phyloP scores from a whole-genome alignment of 2,329 filamentous ascomycete species.

The Erysiphe pulchra region DNA sequence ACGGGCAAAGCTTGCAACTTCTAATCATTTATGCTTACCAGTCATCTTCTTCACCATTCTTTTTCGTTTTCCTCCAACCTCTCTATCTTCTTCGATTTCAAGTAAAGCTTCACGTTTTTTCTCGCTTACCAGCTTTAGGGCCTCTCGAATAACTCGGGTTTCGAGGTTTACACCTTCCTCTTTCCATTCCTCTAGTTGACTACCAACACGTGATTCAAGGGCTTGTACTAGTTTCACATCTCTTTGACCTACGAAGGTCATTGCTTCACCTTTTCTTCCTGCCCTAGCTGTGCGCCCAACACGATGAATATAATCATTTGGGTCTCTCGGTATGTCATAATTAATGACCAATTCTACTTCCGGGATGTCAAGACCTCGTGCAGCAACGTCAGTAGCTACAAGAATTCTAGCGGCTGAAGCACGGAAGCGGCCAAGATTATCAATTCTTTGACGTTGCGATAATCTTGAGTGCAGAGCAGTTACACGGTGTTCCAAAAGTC shows the following conservation, averaged over 20 bases:
- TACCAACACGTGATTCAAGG: slow-evolving; percentile 62
- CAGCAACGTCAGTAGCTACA: slow-evolving; percentile 85
- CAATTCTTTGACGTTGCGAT: slow-evolving; percentile 57
- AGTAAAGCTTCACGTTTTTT: slow-evolving; percentile 82
- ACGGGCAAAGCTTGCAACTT: no score
- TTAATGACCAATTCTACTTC: slow-evolving; percentile 79
- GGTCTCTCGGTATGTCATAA: slow-evolving; percentile 86
- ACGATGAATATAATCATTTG: slow-evolving; percentile 91
- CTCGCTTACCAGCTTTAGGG: slow-evolving; percentile 69
- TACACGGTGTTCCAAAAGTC: slow-evolving; percentile 66
- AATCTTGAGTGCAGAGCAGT: slow-evolving; percentile 77
- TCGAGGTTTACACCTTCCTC: slow-evolving; percentile 93
- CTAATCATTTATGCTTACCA: no score
- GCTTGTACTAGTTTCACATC: slow-evolving; percentile 79
- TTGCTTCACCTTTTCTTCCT: slow-evolving; percentile 53
- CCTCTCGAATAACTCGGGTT: slow-evolving; percentile 60
- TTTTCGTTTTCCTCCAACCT: slow-evolving; percentile 69
- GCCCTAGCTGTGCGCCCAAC: slow-evolving; percentile 90
- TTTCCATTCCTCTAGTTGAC: slow-evolving; percentile 57
- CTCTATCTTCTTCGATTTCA: slow-evolving; percentile 75
- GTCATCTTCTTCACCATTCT: slow-evolving; percentile 26
- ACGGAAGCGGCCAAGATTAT: slow-evolving; percentile 78
- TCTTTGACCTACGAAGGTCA: slow-evolving; percentile 77
- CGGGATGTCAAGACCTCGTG: slow-evolving; percentile 83
- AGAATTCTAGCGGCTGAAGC: slow-evolving; percentile 71